Evolutionary conservation across 75 land plant genomes (phyloP), one percentile per base, ranked within the genome.

Genomic region (Selaginella tamariscina): DNA sequence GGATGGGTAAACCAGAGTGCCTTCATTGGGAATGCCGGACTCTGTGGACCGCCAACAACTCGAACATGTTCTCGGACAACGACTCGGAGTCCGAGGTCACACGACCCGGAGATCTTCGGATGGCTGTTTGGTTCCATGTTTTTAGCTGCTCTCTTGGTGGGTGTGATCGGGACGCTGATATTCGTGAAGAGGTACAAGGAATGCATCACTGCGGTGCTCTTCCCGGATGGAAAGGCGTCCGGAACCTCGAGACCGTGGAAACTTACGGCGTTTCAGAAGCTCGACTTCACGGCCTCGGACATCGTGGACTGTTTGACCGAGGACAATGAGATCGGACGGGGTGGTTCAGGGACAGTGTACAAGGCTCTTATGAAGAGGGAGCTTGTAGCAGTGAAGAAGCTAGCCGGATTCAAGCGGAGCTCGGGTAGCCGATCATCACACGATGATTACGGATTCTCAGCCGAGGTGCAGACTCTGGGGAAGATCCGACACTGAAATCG

Each of bases 271-370:
- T 93, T 84, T 74, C 95, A 86, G 69, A 69, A 84, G 69, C 75
- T 89, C 32, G 85, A 82, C 24, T 89, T 89, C 76, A 79, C 78
- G 24, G 85, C 74, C 2, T 5, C 49, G 49, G 49, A 92, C 69
- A 93, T 93, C 30, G 56, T 93, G 26, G 84, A 85, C 23, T 89
- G 94, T 70, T 55, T 93, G 63, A 75, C 71, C 31, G 98, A 93
- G 2, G 98, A 93, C 62, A 89, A 89, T 71, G 70, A 89, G 2
- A 93, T 93, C 22, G 98, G 98, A 2, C 81, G 85, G 69, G 98
- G 98, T 31, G 98, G 98, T 1, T 89, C 98, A n/a, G 98, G 98
- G 44, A 76, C 81, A 29, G 98, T 93, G 27, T 93, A 93, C 79
- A 83, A 82, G 30, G 96, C 94, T 0, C 63, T 75, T 13, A 86